These are phyloP conservation scores for Acephala macrosclerotiorum DNA, from an alignment of 2,329 filamentous ascomycete species.

Conservation along the genomic window DNA sequence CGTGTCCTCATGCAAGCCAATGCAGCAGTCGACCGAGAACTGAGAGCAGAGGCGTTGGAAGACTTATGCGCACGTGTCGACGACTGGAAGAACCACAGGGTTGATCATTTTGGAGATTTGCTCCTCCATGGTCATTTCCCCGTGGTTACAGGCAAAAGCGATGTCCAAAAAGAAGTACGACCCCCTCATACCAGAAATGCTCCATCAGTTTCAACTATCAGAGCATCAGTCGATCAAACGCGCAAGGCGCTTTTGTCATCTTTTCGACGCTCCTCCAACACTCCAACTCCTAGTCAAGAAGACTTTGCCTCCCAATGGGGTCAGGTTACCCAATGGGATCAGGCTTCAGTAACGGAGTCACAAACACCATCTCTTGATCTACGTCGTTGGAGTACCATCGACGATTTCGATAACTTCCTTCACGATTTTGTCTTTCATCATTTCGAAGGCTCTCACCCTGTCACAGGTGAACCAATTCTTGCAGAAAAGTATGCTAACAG, in stretches of 20 bases:
- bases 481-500: conserved; percentile 36
- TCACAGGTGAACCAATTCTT: conserved; percentile 27
- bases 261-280: neutral
- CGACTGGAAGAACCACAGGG: conserved; percentile 94
- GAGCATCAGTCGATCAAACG: conserved; percentile 20
- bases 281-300: neutral
- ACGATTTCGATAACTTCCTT: conserved; percentile 13
- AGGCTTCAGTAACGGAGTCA: neutral
- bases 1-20: conserved; percentile 86
- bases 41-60: conserved; percentile 82
- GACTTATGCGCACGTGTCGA: conserved; percentile 86
- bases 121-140: conserved; percentile 90
- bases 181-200: conserved; percentile 29
- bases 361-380: neutral
- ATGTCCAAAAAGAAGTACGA: conserved; percentile 80
- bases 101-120: conserved; percentile 90
- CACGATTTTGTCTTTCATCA: conserved; percentile 26
- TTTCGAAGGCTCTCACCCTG: conserved; percentile 20
- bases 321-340: conserved; percentile 7
- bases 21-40: conserved; percentile 86
- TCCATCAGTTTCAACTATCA: conserved; percentile 16
- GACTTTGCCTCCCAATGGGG: conserved; percentile 9
- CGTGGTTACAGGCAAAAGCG: conserved; percentile 87
- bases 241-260: conserved; percentile 33
- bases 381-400: conserved; percentile 3